Percentiles rank a stretch among this genome's conserved stretches.
Conservation (phyloP, 2,329 filamentous ascomycete genomes). For the Botrytis pseudocinerea region DNA sequence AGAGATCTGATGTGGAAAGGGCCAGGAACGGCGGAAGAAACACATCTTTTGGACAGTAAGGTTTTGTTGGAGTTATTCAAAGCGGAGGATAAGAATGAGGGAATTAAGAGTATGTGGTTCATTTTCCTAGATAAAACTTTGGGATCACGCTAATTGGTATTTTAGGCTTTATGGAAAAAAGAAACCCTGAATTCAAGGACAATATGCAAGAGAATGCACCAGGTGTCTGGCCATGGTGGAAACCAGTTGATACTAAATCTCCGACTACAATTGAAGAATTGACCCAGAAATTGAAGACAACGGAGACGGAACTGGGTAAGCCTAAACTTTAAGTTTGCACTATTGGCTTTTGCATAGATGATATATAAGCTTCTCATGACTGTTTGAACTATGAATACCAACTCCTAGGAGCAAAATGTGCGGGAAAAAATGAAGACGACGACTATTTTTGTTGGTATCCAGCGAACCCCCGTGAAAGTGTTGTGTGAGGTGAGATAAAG, state of each 20-base stretch:
- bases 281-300: constrained; percentile 28
- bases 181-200: constrained; percentile 55
- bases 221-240: constrained; percentile 61
- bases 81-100: constrained; percentile 58
- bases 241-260: constrained; percentile 47
- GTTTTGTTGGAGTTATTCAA: constrained; percentile 62
- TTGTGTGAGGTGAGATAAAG: background rate
- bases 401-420: background rate
- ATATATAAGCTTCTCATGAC: background rate
- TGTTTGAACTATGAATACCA: too few relatives aligned
- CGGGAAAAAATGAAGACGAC: too few relatives aligned
- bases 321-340: background rate
- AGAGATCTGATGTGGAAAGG: constrained; percentile 69
- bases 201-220: constrained; percentile 58
- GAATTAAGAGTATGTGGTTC: constrained; percentile 47
- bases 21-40: constrained; percentile 61
- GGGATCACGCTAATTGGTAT: background rate
- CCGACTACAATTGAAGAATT: constrained; percentile 35
- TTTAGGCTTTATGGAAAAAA: constrained; percentile 57
- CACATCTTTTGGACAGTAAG: constrained; percentile 68
- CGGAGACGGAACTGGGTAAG: background rate
- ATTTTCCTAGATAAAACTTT: background rate
- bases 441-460: too few relatives aligned
- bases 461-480: background rate
- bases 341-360: background rate